These are phyloP conservation scores for Sanghuangporus baumii DNA, from an alignment of 1,284 basidiomycete species.

Conservation along the genomic window DNA sequence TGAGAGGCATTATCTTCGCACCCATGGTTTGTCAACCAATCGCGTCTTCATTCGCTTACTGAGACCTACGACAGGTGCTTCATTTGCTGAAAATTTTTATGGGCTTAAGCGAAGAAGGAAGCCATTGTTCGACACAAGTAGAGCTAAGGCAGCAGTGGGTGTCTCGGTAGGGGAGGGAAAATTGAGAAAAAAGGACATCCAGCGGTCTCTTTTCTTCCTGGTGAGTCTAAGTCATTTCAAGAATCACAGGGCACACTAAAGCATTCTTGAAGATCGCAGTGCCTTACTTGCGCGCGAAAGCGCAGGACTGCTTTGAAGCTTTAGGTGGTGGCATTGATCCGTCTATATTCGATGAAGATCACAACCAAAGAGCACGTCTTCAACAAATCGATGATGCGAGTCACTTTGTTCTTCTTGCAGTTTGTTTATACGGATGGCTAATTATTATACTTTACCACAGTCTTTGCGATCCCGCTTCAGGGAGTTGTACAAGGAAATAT, in stretches of 20 bases:
- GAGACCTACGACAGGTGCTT: constrained; percentile 52
- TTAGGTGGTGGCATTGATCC: constrained; percentile 76
- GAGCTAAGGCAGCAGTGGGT: constrained; percentile 61
- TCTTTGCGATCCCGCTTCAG: constrained; percentile 44
- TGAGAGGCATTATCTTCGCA: constrained; percentile 86
- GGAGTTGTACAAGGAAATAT: constrained; percentile 60
- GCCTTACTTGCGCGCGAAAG: constrained; percentile 86
- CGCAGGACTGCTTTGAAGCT: constrained; percentile 86
- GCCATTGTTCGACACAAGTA: constrained; percentile 63
- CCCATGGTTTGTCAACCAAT: constrained; percentile 57
- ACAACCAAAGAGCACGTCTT: neutral
- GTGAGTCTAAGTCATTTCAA: constrained; percentile 38
- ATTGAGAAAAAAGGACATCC: constrained; percentile 56
- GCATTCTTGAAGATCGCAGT: constrained; percentile 60
- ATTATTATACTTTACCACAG: constrained; percentile 23
- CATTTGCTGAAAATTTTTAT: constrained; percentile 93
- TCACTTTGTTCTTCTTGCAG: neutral
- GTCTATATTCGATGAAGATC: constrained; percentile 58
- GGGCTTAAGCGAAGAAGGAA: constrained; percentile 75
- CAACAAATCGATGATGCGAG: neutral
- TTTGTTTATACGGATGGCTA: neutral
- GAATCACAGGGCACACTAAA: neutral
- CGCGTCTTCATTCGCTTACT: neutral
- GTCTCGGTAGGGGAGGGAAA: constrained; percentile 59
- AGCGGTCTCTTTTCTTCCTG: constrained; percentile 72